Evolutionary conservation across 345 rosid genomes (phyloP).

Genomic region (Camelina hispida): DNA sequence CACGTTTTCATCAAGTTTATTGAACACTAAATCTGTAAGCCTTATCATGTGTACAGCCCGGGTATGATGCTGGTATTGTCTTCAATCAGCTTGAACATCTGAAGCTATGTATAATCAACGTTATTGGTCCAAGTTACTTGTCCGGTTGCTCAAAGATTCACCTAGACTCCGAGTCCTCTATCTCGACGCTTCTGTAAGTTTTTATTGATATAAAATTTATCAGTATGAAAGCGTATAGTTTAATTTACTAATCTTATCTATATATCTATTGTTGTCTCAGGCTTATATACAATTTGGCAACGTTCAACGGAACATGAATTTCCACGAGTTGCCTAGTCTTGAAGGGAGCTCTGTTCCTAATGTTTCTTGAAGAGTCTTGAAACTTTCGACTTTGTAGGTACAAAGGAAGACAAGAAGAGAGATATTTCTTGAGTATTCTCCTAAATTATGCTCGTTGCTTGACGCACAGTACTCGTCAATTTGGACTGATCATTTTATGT

Average conservation of each 20-base stretch:
- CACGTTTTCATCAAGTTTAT: neutral
- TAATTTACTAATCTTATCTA: too few relatives aligned
- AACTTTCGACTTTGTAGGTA: neutral
- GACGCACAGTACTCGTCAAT: too few relatives aligned
- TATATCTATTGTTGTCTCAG: too few relatives aligned
- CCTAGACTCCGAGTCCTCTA: constrained; percentile 4
- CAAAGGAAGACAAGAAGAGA: constrained; percentile 4
- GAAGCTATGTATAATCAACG: neutral
- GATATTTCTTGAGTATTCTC: neutral
- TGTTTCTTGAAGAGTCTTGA: neutral
- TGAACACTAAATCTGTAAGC: too few relatives aligned
- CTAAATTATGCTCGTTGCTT: constrained; percentile 13
- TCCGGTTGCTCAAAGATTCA: constrained; percentile 13
- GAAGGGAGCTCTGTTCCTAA: constrained; percentile 1
- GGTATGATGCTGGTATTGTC: neutral
- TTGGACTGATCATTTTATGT: too few relatives aligned
- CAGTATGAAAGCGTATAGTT: too few relatives aligned
- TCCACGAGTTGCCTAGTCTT: too few relatives aligned
- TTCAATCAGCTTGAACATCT: constrained; percentile 7
- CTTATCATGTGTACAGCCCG: too few relatives aligned
- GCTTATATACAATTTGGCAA: too few relatives aligned
- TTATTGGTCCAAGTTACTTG: constrained; percentile 5
- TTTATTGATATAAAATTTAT: neutral
- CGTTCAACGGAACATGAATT: too few relatives aligned
- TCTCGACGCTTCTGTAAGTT: neutral